These are phyloP conservation scores for Scheffersomyces segobiensis DNA, from an alignment of 1,139 yeast species.

Conservation along the genomic window DNA sequence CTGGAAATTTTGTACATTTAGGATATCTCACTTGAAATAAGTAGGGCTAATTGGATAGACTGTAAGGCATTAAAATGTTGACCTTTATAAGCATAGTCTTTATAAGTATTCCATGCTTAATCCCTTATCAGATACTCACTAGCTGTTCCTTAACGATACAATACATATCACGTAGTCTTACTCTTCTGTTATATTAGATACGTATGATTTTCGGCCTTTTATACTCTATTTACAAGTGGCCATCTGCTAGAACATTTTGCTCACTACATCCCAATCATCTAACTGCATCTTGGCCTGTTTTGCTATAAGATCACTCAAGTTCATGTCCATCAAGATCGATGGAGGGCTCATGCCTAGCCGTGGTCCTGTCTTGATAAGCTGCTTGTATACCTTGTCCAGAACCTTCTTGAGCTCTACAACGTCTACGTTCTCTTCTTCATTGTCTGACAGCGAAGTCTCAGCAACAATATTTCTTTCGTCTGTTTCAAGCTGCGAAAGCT, in stretches of 20 bases:
- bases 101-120: no score
- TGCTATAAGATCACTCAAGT: constrained; percentile 23
- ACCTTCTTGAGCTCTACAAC: constrained; percentile 8
- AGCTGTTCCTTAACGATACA: no score
- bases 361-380: constrained; percentile 6
- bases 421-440: constrained; percentile 4
- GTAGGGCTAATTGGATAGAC: neutral
- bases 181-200: neutral
- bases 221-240: neutral
- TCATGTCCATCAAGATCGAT: constrained; percentile 20
- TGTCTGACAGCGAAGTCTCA: neutral
- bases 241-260: constrained; percentile 21
- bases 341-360: constrained; percentile 9
- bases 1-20: neutral
- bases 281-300: constrained; percentile 31
- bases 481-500: neutral
- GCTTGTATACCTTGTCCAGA: constrained; percentile 15
- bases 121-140: no score
- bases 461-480: neutral
- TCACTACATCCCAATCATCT: constrained; percentile 48
- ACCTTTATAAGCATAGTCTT: no score
- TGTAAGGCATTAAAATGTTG: neutral
- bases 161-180: neutral
- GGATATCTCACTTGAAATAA: neutral
- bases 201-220: neutral